Conservation (phyloP, 1,284 basidiomycete genomes). For the Fomitiporia mediterranea region DNA sequence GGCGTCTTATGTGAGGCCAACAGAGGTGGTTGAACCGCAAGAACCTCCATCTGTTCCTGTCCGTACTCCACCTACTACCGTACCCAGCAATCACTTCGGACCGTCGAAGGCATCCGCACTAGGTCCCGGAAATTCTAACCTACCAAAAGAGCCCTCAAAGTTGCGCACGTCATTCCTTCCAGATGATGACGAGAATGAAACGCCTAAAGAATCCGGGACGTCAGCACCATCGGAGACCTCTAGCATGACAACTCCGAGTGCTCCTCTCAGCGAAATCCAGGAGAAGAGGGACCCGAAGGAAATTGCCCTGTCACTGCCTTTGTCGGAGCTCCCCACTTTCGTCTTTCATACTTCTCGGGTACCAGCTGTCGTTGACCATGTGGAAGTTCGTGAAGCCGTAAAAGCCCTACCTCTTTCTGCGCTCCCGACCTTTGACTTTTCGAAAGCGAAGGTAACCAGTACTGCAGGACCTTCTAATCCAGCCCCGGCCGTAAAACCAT, state of each 20-base stretch:
- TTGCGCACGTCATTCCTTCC: constrained; percentile 59
- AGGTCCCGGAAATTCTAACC: constrained; percentile 36
- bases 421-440: constrained; percentile 43
- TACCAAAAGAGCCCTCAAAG: constrained; percentile 69
- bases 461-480: constrained; percentile 33
- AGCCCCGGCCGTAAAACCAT: constrained; percentile 29
- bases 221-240: constrained; percentile 19
- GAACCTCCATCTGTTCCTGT: constrained; percentile 23
- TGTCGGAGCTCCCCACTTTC: constrained; percentile 27
- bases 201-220: neutral
- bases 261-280: constrained; percentile 9
- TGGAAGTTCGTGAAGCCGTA: constrained; percentile 33
- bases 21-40: constrained; percentile 39
- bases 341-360: constrained; percentile 28
- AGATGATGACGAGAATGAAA: constrained; percentile 35
- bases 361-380: constrained; percentile 33
- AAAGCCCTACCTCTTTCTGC: constrained; percentile 28
- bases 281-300: constrained; percentile 28
- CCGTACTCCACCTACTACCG: constrained; percentile 20
- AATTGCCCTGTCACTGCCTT: constrained; percentile 23
- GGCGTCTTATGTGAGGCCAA: constrained; percentile 28
- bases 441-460: neutral
- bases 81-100: constrained; percentile 12
- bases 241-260: constrained; percentile 22
- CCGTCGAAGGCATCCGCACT: constrained; percentile 25